A percentile compares a stretch with the other conserved stretches of the same genome.
Conservation (phyloP, 1,284 basidiomycete genomes). For the Retiboletus flavoniger region DNA sequence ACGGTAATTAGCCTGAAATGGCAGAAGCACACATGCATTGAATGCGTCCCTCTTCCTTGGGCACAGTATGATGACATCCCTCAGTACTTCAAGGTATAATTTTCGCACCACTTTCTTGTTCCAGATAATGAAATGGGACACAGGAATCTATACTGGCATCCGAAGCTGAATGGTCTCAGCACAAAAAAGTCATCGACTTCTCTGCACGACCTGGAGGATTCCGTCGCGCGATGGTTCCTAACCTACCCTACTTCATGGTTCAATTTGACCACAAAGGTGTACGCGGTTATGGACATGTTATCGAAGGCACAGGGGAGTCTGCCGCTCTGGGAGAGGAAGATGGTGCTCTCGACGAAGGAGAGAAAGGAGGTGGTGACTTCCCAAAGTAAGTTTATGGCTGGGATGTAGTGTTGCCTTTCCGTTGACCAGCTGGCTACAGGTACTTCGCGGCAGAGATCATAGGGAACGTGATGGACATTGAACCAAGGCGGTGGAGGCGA, state of each 20-base stretch:
- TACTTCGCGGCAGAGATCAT: slow-evolving; percentile 96
- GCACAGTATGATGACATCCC: slow-evolving; percentile 83
- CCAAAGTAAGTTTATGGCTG: slow-evolving; percentile 58
- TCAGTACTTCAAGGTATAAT: slow-evolving; percentile 84
- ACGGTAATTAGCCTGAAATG: slow-evolving; percentile 83
- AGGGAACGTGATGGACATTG: slow-evolving; percentile 86
- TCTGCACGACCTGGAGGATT: slow-evolving; percentile 85
- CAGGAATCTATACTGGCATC: slow-evolving; percentile 90
- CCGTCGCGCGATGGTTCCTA: slow-evolving; percentile 89
- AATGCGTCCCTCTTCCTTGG: slow-evolving; percentile 88
- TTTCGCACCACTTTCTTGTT: slow-evolving; percentile 1
- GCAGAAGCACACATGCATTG: slow-evolving; percentile 91
- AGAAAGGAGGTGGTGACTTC: slow-evolving; percentile 86
- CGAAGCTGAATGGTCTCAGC: slow-evolving; percentile 96
- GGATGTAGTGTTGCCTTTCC: neutral
- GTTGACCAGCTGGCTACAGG: slow-evolving; percentile 41
- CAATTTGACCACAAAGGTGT: slow-evolving; percentile 98
- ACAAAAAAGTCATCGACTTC: slow-evolving; percentile 96
- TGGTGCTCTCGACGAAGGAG: slow-evolving; percentile 73
- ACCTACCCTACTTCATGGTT: slow-evolving; percentile 98
- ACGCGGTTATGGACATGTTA: slow-evolving; percentile 96
- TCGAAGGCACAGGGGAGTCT: slow-evolving; percentile 80
- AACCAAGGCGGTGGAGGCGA: slow-evolving; percentile 83
- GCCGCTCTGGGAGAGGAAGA: slow-evolving; percentile 64
- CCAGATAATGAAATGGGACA: slow-evolving; percentile 6